Evolutionary conservation across 306 rosid genomes (phyloP).

Genomic region (Benincasa hispida): DNA sequence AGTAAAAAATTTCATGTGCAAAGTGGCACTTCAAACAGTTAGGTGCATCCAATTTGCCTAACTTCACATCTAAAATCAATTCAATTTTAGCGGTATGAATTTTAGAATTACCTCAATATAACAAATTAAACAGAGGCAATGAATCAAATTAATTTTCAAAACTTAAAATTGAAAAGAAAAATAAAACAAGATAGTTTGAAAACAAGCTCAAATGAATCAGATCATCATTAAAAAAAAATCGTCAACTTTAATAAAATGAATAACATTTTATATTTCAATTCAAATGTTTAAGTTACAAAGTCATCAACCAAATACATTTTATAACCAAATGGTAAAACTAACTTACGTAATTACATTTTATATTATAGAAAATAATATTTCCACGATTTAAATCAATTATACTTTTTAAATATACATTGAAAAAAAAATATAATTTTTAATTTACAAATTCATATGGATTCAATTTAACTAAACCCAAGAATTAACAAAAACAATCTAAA

Average conservation of each 20-base stretch:
- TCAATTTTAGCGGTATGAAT: background rate
- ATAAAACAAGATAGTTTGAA: too few species aligned
- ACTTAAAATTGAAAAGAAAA: too few species aligned
- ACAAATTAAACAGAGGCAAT: too few species aligned
- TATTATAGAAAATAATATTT: background rate
- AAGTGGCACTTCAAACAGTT: background rate
- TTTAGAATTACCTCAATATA: too few species aligned
- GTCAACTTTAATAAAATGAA: too few species aligned
- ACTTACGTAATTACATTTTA: background rate
- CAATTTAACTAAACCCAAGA: background rate
- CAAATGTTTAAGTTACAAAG: background rate
- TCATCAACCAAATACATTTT: background rate
- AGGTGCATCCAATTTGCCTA: background rate
- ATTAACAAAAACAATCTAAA: background rate
- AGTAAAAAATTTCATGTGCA: background rate
- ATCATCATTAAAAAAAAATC: too few species aligned
- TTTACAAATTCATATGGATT: background rate
- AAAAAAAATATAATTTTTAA: background rate
- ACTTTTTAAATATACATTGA: too few species aligned
- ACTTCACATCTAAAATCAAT: background rate
- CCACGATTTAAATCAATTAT: background rate
- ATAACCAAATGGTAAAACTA: rapidly evolving
- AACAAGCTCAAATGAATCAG: too few species aligned
- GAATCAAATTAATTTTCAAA: too few species aligned
- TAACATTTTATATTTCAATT: too few species aligned